Evolutionary conservation across 768 basidiomycete species (phyloP).

Genomic region (Phylloporus arenicola): DNA sequence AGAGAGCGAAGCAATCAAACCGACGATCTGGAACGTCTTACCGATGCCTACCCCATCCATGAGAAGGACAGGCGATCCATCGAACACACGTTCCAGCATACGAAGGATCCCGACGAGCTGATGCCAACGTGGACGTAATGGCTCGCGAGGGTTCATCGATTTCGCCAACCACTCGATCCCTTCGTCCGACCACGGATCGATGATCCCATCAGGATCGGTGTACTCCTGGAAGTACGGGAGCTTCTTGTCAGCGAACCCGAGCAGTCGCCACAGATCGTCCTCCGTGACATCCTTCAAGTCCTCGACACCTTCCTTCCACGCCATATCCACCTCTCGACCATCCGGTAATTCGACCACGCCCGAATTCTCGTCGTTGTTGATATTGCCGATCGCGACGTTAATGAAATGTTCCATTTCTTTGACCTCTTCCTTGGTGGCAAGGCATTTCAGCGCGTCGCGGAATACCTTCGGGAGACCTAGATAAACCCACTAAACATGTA

Average conservation of each 20-base stretch:
- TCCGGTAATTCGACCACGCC: neutral
- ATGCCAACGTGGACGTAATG: conserved; percentile 14
- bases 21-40: conserved; percentile 20
- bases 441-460: neutral
- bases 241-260: neutral
- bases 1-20: conserved; percentile 8
- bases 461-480: neutral
- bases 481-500: neutral
- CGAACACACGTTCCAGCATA: conserved; percentile 9
- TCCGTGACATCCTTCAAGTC: neutral
- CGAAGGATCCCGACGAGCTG: conserved; percentile 17
- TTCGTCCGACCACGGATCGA: conserved; percentile 7
- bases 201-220: neutral
- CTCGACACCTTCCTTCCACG: conserved; percentile 1
- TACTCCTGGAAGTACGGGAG: conserved; percentile 5
- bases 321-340: neutral
- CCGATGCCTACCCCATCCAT: conserved; percentile 26
- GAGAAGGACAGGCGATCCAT: conserved; percentile 6
- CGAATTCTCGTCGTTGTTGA: accelerated
- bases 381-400: neutral
- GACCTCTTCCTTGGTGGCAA: neutral
- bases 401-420: neutral
- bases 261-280: neutral
- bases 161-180: conserved; percentile 8
- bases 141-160: neutral